phyloP scores from a whole-genome alignment of 805 yeast species.

The Ogataea methylovora region DNA sequence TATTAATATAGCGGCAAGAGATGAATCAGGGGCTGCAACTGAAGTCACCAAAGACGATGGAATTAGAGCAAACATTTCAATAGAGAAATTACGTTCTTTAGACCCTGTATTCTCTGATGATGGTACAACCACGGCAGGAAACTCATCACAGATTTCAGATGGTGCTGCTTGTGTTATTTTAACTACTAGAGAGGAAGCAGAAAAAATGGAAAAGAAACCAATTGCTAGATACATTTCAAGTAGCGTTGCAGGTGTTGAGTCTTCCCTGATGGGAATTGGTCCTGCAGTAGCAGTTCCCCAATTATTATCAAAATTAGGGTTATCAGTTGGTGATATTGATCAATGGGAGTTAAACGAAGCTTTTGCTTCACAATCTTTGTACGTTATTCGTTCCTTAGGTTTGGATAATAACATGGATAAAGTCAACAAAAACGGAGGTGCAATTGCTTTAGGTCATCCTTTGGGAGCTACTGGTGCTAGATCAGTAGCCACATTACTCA shows the following conservation, averaged over 20 bases:
- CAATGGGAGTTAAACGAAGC: constrained; percentile 30
- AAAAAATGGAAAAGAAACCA: no score
- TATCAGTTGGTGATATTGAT: constrained; percentile 20
- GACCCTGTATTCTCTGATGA: no score
- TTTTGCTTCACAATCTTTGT: constrained; percentile 28
- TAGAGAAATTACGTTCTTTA: constrained; percentile 18
- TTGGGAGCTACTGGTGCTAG: constrained; percentile 55
- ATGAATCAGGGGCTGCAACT: constrained; percentile 12
- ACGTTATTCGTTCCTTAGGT: constrained; percentile 8
- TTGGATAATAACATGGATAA: no score
- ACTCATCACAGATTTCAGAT: no score
- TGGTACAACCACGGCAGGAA: no score
- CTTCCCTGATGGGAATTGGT: no score
- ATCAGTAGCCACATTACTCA: constrained; percentile 27
- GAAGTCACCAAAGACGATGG: constrained; percentile 14
- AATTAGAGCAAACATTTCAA: constrained; percentile 15
- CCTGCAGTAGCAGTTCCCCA: no score
- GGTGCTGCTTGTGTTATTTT: no score
- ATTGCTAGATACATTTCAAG: no score
- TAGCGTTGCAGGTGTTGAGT: no score
- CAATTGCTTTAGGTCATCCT: constrained; percentile 90
- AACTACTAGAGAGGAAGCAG: no score
- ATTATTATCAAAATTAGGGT: constrained; percentile 14
- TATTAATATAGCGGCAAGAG: no score
- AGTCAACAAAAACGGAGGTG: constrained; percentile 87